Evolutionary conservation across 2,329 filamentous ascomycete species (phyloP).

Genomic region (Fusarium newnesense): DNA sequence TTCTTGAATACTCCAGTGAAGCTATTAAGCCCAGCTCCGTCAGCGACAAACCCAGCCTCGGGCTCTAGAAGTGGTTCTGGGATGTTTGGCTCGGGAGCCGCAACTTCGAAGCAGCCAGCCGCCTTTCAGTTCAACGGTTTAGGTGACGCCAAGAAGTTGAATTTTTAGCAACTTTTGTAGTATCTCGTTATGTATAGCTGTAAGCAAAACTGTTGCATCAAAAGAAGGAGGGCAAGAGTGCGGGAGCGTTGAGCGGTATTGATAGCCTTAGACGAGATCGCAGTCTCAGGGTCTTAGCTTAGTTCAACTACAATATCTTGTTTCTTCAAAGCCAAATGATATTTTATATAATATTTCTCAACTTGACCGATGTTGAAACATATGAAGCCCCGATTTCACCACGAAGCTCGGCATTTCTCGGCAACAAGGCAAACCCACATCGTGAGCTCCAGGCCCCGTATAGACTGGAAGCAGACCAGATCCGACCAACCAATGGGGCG

Average conservation of each 20-base stretch:
- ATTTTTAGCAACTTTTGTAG: rapidly evolving
- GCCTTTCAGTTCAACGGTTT: neutral
- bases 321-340: neutral
- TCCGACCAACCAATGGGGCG: neutral
- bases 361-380: neutral
- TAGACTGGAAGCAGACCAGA: rapidly evolving
- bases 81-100: neutral
- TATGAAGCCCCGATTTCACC: neutral
- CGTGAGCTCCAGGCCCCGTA: neutral
- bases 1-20: neutral
- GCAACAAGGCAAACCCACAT: neutral
- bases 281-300: neutral
- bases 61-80: neutral
- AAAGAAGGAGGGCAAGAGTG: neutral
- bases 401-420: neutral
- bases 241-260: neutral
- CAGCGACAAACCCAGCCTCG: neutral
- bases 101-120: neutral
- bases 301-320: neutral
- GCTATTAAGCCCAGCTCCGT: neutral
- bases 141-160: neutral
- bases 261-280: neutral
- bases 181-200: neutral
- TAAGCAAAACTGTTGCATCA: neutral
- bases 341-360: neutral